Evolutionary conservation across 306 rosid genomes (phyloP), one percentile per base, ranked within the genome.

Genomic region (Inga leiocalycina): DNA sequence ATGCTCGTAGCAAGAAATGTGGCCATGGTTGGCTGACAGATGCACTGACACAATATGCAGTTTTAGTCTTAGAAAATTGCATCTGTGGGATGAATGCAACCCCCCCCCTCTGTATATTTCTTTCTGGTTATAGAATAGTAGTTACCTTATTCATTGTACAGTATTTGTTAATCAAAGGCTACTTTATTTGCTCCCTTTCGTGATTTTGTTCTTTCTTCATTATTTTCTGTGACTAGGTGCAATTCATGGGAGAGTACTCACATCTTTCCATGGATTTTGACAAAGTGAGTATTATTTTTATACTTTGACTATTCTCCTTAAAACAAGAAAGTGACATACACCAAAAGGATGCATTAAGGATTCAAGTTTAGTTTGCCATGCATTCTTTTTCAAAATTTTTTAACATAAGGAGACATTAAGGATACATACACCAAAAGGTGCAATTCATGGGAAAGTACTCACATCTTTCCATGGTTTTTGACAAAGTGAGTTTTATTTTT

Each of bases 231-330:
- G 54, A 83, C 73, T 75, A 96, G 99, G 93, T 96, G 82, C 75
- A 34, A 82, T 96, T 92, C 93, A 96, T 96, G 98, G 95, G 97
- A 62, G 95, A 90, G 81, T 96, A 94, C 67, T 92, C 98, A 80
- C 97, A 96, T 84, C 91, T 96, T 77, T 91, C 95, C 71, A 89
- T 92, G 99, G 98, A 92, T 88, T 88, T 96, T 81, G 99, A 96
- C 87, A 87, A 88, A 71, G 98, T 96, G 91, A 92, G 98, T 87
- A 66, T 73, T 82, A 68, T 78, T 83, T 85, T 51, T 81, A 84
- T 56, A 16, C 65, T 88, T 56, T 45, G 8, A 22, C 80, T 48
- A 74, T 71, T 39, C 43, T 39, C 43, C 43, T 39, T 39, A 39
- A 82, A 52, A 73, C 81, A 75, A 72, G 77, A 71, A 79, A 80